Evolutionary conservation across 2,329 filamentous ascomycete genomes (phyloP).

Genomic region (Simplicillium sp.): DNA sequence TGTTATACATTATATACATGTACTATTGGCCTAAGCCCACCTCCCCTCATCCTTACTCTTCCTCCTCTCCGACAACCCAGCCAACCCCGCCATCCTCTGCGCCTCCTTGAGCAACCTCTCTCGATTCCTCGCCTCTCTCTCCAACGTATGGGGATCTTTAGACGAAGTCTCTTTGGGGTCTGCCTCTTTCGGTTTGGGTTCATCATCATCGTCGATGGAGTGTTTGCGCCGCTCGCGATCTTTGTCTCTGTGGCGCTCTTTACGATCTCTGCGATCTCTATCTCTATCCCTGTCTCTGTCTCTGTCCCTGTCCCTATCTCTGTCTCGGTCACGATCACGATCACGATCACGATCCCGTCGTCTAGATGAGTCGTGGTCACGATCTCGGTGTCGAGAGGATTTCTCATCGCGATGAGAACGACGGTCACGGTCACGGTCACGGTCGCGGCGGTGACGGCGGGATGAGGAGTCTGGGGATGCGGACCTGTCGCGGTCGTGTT

Average conservation of each 20-base stretch:
- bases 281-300: conserved; percentile 30
- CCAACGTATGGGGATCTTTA: conserved; percentile 57
- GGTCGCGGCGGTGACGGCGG: conserved; percentile 51
- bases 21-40: too few species aligned
- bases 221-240: conserved; percentile 6
- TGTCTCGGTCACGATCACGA: conserved; percentile 27
- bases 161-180: conserved; percentile 9
- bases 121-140: conserved; percentile 57
- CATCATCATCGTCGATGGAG: conserved; percentile 1
- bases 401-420: conserved; percentile 19
- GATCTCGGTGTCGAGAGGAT: conserved; percentile 14
- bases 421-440: conserved; percentile 30
- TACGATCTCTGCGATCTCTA: conserved; percentile 26
- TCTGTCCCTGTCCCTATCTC: conserved; percentile 22
- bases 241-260: conserved; percentile 25
- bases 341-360: conserved; percentile 16
- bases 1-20: too few species aligned
- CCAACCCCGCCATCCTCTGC: conserved; percentile 50
- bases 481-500: conserved; percentile 43
- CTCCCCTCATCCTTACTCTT: background rate
- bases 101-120: conserved; percentile 61
- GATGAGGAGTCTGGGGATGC: conserved; percentile 48
- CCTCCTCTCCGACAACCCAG: conserved; percentile 9
- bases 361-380: conserved; percentile 8
- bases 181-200: conserved; percentile 21